phyloP scores from a whole-genome alignment of 257 asterid species.

The Paulownia fortunei region DNA sequence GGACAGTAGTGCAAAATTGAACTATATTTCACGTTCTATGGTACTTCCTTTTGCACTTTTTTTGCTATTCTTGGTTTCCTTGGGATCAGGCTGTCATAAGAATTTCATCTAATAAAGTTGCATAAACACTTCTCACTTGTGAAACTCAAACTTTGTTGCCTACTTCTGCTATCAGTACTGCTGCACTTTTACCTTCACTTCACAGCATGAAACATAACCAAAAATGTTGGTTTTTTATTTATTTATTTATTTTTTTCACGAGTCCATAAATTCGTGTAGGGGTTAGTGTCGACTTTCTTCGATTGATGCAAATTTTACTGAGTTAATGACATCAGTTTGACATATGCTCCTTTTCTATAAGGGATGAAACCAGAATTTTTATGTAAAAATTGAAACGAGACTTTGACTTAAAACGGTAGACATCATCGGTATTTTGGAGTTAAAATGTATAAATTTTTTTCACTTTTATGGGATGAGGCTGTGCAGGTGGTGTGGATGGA shows the following conservation, averaged over 20 bases:
- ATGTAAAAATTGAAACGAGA: background rate
- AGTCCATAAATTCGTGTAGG: too few relatives aligned
- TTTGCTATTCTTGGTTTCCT: slow-evolving; percentile 8
- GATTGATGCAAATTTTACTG: too few relatives aligned
- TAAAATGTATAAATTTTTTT: too few relatives aligned
- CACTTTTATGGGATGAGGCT: slow-evolving; percentile 17
- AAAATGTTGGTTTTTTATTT: too few relatives aligned
- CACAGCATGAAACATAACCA: too few relatives aligned
- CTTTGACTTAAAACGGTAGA: too few relatives aligned
- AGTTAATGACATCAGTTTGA: too few relatives aligned
- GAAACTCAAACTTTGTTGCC: background rate
- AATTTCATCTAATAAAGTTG: slow-evolving; percentile 22
- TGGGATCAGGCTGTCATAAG: slow-evolving; percentile 2
- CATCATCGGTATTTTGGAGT: too few relatives aligned
- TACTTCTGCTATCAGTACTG: background rate
- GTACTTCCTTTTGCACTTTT: slow-evolving; percentile 36
- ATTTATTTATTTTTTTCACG: too few relatives aligned
- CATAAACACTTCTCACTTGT: slow-evolving; percentile 27
- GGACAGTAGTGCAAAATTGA: slow-evolving; percentile 23
- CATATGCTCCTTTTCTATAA: too few relatives aligned
- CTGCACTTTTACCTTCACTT: background rate
- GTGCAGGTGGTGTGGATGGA: slow-evolving; percentile 34
- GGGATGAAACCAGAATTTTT: too few relatives aligned
- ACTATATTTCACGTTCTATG: slow-evolving; percentile 38
- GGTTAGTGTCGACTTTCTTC: too few relatives aligned